Evolutionary conservation across 805 yeast species (phyloP).

Genomic region (Metschnikowia proteae): DNA sequence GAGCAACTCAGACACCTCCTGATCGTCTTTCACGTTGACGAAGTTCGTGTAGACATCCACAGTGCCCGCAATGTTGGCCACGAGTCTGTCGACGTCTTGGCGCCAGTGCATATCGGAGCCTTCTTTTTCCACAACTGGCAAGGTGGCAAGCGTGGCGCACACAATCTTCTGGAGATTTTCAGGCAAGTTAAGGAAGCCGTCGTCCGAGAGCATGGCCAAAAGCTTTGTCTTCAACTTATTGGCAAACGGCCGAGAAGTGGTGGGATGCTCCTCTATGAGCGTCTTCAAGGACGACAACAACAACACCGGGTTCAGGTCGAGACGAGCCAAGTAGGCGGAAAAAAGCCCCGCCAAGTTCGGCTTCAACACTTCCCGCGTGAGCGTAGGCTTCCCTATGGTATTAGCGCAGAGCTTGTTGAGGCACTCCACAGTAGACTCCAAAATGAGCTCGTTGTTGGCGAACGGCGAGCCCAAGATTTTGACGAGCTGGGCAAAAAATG

Average conservation of each 20-base stretch:
- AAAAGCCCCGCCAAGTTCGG: constrained; percentile 70
- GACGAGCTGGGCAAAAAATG: constrained; percentile 37
- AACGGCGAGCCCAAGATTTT: constrained; percentile 40
- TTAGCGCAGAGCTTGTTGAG: constrained; percentile 40
- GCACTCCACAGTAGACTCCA: constrained; percentile 38
- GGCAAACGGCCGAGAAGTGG: constrained; percentile 78
- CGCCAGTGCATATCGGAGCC: constrained; percentile 47
- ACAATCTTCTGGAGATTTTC: constrained; percentile 36
- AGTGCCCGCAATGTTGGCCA: constrained; percentile 54
- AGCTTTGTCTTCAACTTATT: constrained; percentile 53
- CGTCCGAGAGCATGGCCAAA: constrained; percentile 28
- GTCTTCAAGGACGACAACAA: constrained; percentile 33
- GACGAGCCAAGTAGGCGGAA: constrained; percentile 44
- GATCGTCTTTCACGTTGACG: constrained; percentile 55
- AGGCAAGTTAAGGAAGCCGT: constrained; percentile 39
- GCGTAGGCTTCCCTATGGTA: constrained; percentile 75
- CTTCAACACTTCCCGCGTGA: constrained; percentile 78
- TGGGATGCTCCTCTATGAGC: constrained; percentile 56
- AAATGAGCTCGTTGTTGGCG: constrained; percentile 32
- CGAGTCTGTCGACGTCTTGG: constrained; percentile 42
- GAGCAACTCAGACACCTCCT: constrained; percentile 41
- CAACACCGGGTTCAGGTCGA: constrained; percentile 29
- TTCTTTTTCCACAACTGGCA: constrained; percentile 53
- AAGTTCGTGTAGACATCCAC: constrained; percentile 56
- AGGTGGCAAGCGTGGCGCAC: constrained; percentile 49